phyloP scores from a whole-genome alignment of 805 yeast genomes.

The Wickerhamiella australiensis region DNA sequence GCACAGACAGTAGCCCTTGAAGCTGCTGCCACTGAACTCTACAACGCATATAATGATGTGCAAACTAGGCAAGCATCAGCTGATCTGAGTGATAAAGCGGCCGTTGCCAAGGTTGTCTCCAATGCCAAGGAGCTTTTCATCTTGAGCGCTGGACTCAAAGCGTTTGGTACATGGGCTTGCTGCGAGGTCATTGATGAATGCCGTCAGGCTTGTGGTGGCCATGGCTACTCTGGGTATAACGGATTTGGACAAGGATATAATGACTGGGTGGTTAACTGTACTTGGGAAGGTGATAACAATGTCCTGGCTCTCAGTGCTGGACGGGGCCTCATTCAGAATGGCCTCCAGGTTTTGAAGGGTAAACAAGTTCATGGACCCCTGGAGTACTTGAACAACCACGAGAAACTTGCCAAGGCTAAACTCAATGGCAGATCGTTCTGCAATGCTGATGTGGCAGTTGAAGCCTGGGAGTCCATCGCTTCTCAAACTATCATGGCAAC shows the following conservation, averaged over 20 bases:
- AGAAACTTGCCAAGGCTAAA: conserved; percentile 12
- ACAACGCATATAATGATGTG: conserved; percentile 38
- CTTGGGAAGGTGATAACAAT: conserved; percentile 92
- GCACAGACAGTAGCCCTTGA: conserved; percentile 62
- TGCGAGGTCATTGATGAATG: conserved; percentile 66
- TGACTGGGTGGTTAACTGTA: conserved; percentile 87
- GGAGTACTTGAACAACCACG: conserved; percentile 29
- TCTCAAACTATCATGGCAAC: conserved; percentile 26
- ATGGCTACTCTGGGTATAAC: conserved; percentile 73
- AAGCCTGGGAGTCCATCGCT: conserved; percentile 31
- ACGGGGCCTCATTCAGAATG: conserved; percentile 47
- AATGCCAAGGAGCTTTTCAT: conserved; percentile 61
- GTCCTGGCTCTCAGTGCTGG: conserved; percentile 69
- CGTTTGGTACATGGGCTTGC: conserved; percentile 71
- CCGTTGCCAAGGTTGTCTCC: conserved; percentile 39
- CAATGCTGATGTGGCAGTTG: conserved; percentile 23
- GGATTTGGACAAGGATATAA: conserved; percentile 74
- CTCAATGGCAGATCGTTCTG: conserved; percentile 20
- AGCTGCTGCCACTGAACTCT: conserved; percentile 51
- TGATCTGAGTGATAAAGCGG: conserved; percentile 33
- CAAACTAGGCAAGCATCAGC: conserved; percentile 33
- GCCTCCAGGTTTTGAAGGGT: conserved; percentile 31
- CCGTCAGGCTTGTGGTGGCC: conserved; percentile 85
- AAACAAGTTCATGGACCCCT: conserved; percentile 35
- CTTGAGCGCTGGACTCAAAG: conserved; percentile 68